These are phyloP conservation scores for Xylariaceae sp. DNA, from an alignment of 2,329 filamentous ascomycete species.

Conservation along the genomic window DNA sequence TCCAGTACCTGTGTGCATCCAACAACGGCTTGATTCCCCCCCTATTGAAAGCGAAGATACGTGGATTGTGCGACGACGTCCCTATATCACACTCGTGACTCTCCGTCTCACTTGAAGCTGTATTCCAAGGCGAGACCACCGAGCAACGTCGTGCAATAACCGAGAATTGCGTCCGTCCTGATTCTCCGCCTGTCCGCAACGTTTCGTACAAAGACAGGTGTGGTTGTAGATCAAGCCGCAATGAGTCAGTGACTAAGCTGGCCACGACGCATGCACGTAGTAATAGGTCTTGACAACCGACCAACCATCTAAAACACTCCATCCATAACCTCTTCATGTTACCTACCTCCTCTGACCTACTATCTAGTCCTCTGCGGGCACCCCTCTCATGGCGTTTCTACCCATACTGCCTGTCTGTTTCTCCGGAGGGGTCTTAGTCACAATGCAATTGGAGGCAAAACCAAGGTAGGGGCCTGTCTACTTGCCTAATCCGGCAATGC, in stretches of 20 bases:
- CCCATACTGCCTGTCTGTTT: slow-evolving; percentile 2
- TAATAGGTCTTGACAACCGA: not conserved
- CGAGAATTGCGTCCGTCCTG: not conserved
- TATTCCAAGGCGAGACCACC: slow-evolving; percentile 4
- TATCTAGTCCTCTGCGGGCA: slow-evolving; percentile 1
- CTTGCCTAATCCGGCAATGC: slow-evolving; percentile 17
- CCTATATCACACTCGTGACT: not conserved
- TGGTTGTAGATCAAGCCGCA: not conserved
- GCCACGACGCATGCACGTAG: too few relatives aligned
- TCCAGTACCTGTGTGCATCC: too few relatives aligned
- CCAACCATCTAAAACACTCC: slow-evolving; percentile 10
- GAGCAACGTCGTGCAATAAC: slow-evolving; percentile 11
- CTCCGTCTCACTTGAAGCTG: slow-evolving; percentile 5
- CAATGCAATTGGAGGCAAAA: slow-evolving; percentile 14
- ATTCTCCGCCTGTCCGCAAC: slow-evolving; percentile 22
- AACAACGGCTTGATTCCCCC: too few relatives aligned
- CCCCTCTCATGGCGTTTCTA: not conserved
- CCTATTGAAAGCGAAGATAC: too few relatives aligned
- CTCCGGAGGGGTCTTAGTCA: slow-evolving; percentile 8
- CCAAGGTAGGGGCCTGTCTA: slow-evolving; percentile 6
- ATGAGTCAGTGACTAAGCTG: too few relatives aligned
- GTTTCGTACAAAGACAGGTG: slow-evolving; percentile 17
- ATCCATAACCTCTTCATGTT: slow-evolving; percentile 2
- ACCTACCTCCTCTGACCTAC: not conserved
- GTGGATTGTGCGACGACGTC: too few relatives aligned